Evolutionary conservation across 768 basidiomycete genomes (phyloP), one percentile per base, ranked within the genome.

Genomic region (Mycena albidolilacea): DNA sequence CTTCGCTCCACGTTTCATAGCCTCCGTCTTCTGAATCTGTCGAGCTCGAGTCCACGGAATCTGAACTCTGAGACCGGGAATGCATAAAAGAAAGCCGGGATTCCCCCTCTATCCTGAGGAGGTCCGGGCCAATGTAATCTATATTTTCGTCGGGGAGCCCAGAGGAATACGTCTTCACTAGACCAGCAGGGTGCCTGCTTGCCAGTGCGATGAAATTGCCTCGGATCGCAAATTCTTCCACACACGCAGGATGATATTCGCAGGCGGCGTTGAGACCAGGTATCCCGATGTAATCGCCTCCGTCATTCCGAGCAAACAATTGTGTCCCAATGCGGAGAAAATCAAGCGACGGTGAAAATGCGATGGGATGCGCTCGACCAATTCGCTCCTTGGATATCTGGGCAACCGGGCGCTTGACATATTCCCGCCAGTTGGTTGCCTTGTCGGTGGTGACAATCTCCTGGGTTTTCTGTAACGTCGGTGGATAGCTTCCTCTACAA

Each of bases 1-100:
- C 46, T 30, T 78, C 76, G 66, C 77, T 78, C 77, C 77, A 78
- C 21, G 72, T 70, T 52, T 78, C 77, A 46, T 77, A 76, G 15
- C 65, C 74, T 17, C 50, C 70, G 8, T 71, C 58, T 19, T 72
- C 72, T 0, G 60, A 58, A 23, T 75, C 75, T 12, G 52, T 38
- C 8, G 65, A 68, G 12, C 65, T 70, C 14, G 67, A 67, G 21
- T 65, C 46, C 19, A 39, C 46, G 15, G 30, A 30, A 2, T 66
- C 71, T 39, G 43, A 44, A 50, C 12, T 69, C 68, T 15, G 44
- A 14, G 21, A 23, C 52, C 52, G 8, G 38, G 15, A 35, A 14
- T 44, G 48, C 2, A 39, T 21, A 38, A 3, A n/a, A n/a, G n/a
- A n/a, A 2, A 9, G 19, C 0, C 1, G 19, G 10, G 50, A 39